Conservation (phyloP, 2,329 filamentous ascomycete genomes). For the Epichloe sylvatica region DNA sequence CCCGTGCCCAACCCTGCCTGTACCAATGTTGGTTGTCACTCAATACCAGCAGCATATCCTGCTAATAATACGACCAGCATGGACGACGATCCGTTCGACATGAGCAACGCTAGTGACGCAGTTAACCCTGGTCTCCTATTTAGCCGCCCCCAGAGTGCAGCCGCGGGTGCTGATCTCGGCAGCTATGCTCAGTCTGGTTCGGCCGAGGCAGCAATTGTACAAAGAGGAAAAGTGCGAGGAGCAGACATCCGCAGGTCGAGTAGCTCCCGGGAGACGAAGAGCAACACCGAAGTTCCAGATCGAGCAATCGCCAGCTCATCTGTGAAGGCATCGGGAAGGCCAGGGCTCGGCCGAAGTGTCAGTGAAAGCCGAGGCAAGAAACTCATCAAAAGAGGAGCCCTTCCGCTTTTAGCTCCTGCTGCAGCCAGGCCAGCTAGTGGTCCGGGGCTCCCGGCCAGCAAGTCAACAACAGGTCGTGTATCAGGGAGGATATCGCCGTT, state of each 20-base stretch:
- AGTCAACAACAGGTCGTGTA: conserved; percentile 24
- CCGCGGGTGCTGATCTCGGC: conserved; percentile 27
- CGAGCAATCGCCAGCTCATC: conserved; percentile 34
- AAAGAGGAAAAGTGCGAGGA: conserved; percentile 13
- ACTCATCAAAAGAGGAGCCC: conserved; percentile 22
- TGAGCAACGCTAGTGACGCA: conserved; percentile 30
- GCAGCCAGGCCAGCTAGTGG: conserved; percentile 18
- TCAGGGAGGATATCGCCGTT: conserved; percentile 38
- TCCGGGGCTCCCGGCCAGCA: conserved; percentile 18
- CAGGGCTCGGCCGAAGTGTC: conserved; percentile 38
- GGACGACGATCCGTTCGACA: conserved; percentile 39
- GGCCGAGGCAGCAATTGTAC: conserved; percentile 15
- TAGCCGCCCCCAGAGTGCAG: conserved; percentile 35
- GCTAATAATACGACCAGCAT: conserved; percentile 13
- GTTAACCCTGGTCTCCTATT: conserved; percentile 48
- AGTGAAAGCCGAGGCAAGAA: conserved; percentile 40
- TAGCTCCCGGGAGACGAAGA: conserved; percentile 29
- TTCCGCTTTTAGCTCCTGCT: conserved; percentile 36
- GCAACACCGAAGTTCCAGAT: conserved; percentile 27
- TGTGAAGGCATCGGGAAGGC: conserved; percentile 32
- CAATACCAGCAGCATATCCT: conserved; percentile 29
- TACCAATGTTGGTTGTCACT: conserved; percentile 9
- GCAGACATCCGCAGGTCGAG: conserved; percentile 27
- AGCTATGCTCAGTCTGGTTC: conserved; percentile 16
- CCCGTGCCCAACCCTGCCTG: conserved; percentile 19